Evolutionary conservation across 805 yeast species (phyloP).

Genomic region (Danielia oregonensis): DNA sequence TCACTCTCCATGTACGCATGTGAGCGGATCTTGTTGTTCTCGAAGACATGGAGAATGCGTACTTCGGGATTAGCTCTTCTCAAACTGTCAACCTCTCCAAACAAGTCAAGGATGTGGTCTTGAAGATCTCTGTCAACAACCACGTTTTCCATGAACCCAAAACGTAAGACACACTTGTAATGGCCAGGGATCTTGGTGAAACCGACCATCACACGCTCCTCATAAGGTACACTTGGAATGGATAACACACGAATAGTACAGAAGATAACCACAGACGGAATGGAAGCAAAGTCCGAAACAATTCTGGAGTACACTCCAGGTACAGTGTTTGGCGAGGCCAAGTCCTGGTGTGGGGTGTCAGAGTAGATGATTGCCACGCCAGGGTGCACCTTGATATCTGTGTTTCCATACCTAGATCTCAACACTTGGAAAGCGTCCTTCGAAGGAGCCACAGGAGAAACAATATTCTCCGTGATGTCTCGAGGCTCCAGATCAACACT

Average conservation of each 20-base stretch:
- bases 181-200: slow-evolving; percentile 42
- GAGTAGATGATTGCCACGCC: slow-evolving; percentile 44
- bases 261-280: slow-evolving; percentile 44
- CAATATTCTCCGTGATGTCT: neutral
- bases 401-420: slow-evolving; percentile 19
- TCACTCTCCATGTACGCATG: slow-evolving; percentile 16
- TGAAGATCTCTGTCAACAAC: slow-evolving; percentile 18
- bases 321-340: slow-evolving; percentile 42
- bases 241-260: slow-evolving; percentile 40
- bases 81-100: slow-evolving; percentile 17
- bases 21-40: slow-evolving; percentile 24
- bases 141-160: slow-evolving; percentile 47
- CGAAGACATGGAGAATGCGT: slow-evolving; percentile 28
- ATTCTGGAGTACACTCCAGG: slow-evolving; percentile 40
- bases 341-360: slow-evolving; percentile 30
- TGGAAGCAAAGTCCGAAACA: slow-evolving; percentile 37
- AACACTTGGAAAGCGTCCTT: slow-evolving; percentile 6
- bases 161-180: slow-evolving; percentile 45
- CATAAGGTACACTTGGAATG: slow-evolving; percentile 37
- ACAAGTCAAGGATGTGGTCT: slow-evolving; percentile 16
- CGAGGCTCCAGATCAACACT: no score
- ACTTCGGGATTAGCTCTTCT: slow-evolving; percentile 8
- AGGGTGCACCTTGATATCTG: slow-evolving; percentile 20
- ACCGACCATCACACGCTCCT: slow-evolving; percentile 39
- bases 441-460: neutral